phyloP scores from a whole-genome alignment of 495 filamentous ascomycete genomes.

The Cudoniella acicularis region DNA sequence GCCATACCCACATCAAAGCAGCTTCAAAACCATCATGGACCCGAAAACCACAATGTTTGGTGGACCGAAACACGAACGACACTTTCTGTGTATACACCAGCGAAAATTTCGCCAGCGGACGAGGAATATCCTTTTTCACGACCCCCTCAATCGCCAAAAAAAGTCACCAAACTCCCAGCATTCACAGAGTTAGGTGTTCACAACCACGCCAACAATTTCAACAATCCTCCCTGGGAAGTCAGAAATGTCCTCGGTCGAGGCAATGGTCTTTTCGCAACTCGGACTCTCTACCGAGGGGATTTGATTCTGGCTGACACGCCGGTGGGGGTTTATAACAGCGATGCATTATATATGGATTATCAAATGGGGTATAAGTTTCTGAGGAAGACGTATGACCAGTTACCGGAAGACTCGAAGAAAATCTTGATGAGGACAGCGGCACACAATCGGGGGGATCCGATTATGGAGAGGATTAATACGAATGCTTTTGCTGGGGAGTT shows the following conservation, averaged over 20 bases:
- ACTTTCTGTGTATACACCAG: constrained; percentile 20
- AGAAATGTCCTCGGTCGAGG: constrained; percentile 16
- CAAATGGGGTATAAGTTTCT: constrained; percentile 13
- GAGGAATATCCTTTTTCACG: constrained; percentile 25
- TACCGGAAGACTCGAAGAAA: constrained; percentile 13
- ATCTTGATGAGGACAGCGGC: constrained; percentile 10
- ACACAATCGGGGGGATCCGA: constrained; percentile 12
- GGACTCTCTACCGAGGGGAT: constrained; percentile 18
- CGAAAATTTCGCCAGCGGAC: constrained; percentile 14
- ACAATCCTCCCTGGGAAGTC: constrained; percentile 17
- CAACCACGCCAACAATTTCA: constrained; percentile 14
- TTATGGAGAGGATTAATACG: constrained; percentile 25
- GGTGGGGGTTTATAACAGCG: constrained; percentile 19
- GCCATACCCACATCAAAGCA: background rate
- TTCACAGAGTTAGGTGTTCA: constrained; percentile 4
- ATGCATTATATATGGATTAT: constrained; percentile 18
- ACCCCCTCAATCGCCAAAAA: constrained; percentile 13
- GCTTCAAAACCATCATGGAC: constrained; percentile 8
- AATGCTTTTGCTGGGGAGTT: constrained; percentile 24
- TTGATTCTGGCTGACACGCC: constrained; percentile 18
- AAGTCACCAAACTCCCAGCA: constrained; percentile 8
- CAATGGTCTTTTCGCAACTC: constrained; percentile 24
- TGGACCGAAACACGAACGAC: background rate
- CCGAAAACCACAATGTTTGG: constrained; percentile 5
- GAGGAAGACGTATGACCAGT: constrained; percentile 17